Evolutionary conservation across 257 asterid genomes (phyloP), one percentile per base, ranked within the genome.

Genomic region (Craterostigma plantagineum): DNA sequence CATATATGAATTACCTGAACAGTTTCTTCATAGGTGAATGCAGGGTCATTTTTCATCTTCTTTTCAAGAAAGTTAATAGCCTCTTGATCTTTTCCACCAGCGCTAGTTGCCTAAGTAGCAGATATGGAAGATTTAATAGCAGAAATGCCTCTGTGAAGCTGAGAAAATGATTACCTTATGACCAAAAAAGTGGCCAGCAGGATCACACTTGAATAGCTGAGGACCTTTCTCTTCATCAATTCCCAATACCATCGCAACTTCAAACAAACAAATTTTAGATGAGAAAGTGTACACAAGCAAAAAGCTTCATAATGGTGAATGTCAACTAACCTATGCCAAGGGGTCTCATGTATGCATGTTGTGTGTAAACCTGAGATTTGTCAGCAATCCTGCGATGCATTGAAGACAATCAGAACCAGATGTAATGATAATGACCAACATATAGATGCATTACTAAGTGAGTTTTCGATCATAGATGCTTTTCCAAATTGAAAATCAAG

Each of bases 261-360:
- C 11, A 64, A 23, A 52, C 38, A 57, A 23, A 23, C 30, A 23
- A 23, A 23, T 23, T 23, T 34, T 7, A 35, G 40, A 35, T 9
- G 12, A 35, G 40, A 35, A 3, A 35, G 1, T 9, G 13, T 9
- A n/a, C n/a, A n/a, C n/a, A n/a, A n/a, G n/a, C n/a, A 9, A 14
- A 42, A n/a, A n/a, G n/a, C 18, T 0, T 11, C 9, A 7, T 11
- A 5, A 1, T 8, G 35, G 18, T 42, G 52, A 38, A 4, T 33
- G 56, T 61, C 38, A 42, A 74, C 98, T 46, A 42, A 87, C 98
- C 98, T 51, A 87, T 73, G 64, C 98, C 98, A 64, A 87, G 95
- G 11, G 98, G 98, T 57, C 98, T 82, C 98, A 87, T 87, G 55
- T 87, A 87, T 43, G 98, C 98, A 63, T 87, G 98, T 49, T 87